phyloP scores from a whole-genome alignment of 2,329 filamentous ascomycete species.

The Tolypocladium paradoxum region DNA sequence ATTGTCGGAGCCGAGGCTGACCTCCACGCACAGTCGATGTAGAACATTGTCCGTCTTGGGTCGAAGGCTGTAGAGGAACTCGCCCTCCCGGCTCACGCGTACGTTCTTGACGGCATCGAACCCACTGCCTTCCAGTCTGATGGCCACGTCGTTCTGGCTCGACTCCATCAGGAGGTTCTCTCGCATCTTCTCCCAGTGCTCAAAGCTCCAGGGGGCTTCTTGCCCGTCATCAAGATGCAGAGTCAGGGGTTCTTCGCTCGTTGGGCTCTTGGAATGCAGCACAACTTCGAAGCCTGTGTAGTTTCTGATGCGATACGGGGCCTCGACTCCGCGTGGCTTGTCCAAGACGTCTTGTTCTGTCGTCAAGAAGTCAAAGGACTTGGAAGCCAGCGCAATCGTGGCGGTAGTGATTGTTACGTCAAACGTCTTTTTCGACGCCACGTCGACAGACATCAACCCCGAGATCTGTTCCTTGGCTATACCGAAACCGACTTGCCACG shows the following conservation, averaged over 20 bases:
- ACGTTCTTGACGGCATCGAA: constrained; percentile 88
- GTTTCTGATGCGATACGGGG: constrained; percentile 87
- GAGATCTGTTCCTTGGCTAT: constrained; percentile 68
- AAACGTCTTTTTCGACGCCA: constrained; percentile 81
- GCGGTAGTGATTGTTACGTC: constrained; percentile 90
- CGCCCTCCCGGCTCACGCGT: constrained; percentile 85
- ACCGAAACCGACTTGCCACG: constrained; percentile 90
- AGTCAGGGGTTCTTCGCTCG: constrained; percentile 56
- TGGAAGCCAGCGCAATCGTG: constrained; percentile 84
- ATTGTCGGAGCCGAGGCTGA: constrained; percentile 84
- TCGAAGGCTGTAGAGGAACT: constrained; percentile 78
- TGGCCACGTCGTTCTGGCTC: constrained; percentile 65
- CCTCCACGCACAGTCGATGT: constrained; percentile 85
- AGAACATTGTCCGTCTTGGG: constrained; percentile 77
- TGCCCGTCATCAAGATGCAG: constrained; percentile 77
- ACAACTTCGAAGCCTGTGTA: constrained; percentile 88
- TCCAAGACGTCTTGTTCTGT: constrained; percentile 79
- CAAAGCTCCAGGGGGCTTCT: constrained; percentile 91
- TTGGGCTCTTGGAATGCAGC: constrained; percentile 65
- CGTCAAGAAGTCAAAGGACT: constrained; percentile 82
- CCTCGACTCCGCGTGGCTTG: constrained; percentile 83
- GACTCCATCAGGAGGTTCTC: constrained; percentile 83
- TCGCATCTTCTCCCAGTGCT: constrained; percentile 92
- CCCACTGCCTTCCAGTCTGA: constrained; percentile 83
- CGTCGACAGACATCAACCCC: constrained; percentile 69